Evolutionary conservation across 2,329 filamentous ascomycete genomes (phyloP).

Genomic region (Meredithiella fracta): DNA sequence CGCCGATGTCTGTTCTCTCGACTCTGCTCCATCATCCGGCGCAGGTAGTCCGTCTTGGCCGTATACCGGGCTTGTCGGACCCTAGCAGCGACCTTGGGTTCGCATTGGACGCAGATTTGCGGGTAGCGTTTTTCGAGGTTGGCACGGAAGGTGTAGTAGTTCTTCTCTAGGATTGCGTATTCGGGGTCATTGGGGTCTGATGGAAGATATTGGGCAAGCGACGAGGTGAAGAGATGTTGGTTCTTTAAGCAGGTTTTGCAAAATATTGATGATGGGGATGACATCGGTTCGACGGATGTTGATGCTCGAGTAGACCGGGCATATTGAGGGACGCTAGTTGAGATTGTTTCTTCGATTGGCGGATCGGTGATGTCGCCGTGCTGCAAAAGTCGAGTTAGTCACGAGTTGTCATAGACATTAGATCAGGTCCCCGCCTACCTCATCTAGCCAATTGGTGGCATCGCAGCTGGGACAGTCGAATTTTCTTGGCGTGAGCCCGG

Average conservation of each 20-base stretch:
- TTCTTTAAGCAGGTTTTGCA: constrained; percentile 78
- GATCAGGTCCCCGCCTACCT: too few species aligned
- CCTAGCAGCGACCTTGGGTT: constrained; percentile 52
- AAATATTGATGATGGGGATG: constrained; percentile 28
- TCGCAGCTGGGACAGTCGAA: constrained; percentile 69
- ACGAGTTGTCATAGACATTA: too few species aligned
- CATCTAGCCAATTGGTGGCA: constrained; percentile 75
- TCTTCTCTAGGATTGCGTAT: constrained; percentile 50
- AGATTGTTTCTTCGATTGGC: constrained; percentile 43
- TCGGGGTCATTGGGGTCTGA: constrained; percentile 47
- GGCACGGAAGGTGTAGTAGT: constrained; percentile 52
- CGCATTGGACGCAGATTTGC: constrained; percentile 70
- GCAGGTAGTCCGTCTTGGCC: constrained; percentile 66
- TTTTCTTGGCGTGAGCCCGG: constrained; percentile 31
- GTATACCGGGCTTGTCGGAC: constrained; percentile 60
- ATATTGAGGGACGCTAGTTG: constrained; percentile 17
- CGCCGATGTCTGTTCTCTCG: constrained; percentile 23
- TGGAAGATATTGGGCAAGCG: constrained; percentile 64
- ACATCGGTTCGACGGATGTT: constrained; percentile 17
- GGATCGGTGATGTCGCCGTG: constrained; percentile 83
- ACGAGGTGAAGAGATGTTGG: constrained; percentile 62
- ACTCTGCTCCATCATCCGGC: constrained; percentile 56
- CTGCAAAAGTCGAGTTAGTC: too few species aligned
- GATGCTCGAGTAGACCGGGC: constrained; percentile 17
- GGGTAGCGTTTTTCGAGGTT: constrained; percentile 72